These are phyloP conservation scores for Picea glauca DNA, from an alignment of 75 land plant species.

Conservation along the genomic window DNA sequence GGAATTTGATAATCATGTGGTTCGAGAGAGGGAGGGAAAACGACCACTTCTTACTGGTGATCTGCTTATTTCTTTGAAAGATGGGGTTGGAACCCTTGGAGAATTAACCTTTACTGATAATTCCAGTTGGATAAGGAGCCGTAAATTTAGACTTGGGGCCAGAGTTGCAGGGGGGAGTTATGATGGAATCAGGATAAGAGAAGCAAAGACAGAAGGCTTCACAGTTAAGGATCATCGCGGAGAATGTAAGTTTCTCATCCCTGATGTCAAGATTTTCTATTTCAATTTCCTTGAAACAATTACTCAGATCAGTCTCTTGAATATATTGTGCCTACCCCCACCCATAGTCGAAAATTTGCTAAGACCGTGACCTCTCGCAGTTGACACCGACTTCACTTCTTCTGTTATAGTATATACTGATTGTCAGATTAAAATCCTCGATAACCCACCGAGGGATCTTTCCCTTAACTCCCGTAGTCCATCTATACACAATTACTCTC, in stretches of 20 bases:
- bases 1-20: slow-evolving; percentile 31
- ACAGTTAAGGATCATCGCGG: slow-evolving; percentile 77
- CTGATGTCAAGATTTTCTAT: slow-evolving; percentile 10
- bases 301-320: no score
- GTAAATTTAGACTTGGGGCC: slow-evolving; percentile 62
- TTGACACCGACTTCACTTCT: background rate
- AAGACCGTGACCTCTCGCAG: background rate
- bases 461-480: background rate
- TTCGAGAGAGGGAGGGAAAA: slow-evolving; percentile 60
- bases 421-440: background rate
- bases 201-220: slow-evolving; percentile 58
- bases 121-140: slow-evolving; percentile 69
- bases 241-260: slow-evolving; percentile 47
- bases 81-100: slow-evolving; percentile 45
- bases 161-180: slow-evolving; percentile 16
- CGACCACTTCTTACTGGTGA: slow-evolving; percentile 68
- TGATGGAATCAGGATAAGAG: slow-evolving; percentile 34
- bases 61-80: slow-evolving; percentile 18
- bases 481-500: background rate
- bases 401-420: background rate
- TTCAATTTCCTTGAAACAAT: no score
- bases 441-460: background rate
- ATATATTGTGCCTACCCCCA: no score
- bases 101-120: slow-evolving; percentile 63
- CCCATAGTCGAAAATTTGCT: background rate